Evolutionary conservation across 306 rosid species (phyloP).

Genomic region (Glycine soja): DNA sequence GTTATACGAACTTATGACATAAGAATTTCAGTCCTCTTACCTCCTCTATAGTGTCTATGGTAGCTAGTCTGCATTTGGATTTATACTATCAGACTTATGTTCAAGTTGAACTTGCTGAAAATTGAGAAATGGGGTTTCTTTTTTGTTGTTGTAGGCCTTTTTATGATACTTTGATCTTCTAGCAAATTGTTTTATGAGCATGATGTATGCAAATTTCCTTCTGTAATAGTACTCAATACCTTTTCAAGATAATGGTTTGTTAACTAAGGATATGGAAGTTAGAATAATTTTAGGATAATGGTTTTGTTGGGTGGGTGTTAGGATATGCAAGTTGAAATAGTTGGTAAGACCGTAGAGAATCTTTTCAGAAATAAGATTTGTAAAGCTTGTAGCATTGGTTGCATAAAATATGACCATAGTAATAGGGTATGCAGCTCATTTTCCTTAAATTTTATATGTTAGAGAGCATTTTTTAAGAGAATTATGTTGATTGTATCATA

Average conservation of each 20-base stretch:
- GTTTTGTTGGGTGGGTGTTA: constrained; percentile 1
- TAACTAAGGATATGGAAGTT: neutral
- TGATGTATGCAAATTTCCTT: neutral
- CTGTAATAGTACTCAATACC: neutral
- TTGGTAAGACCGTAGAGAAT: neutral
- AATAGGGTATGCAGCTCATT: neutral
- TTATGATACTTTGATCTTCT: constrained; percentile 6
- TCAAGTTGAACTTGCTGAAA: constrained; percentile 3
- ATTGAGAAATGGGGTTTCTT: neutral
- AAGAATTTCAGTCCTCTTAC: neutral
- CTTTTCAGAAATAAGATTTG: neutral
- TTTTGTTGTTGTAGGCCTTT: neutral
- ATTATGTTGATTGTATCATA: neutral
- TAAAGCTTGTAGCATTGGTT: neutral
- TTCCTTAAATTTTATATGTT: constrained; percentile 9
- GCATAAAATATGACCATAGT: neutral
- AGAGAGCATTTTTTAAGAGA: neutral
- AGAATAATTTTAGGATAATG: constrained; percentile 9
- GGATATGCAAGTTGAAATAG: neutral
- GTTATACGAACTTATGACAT: neutral
- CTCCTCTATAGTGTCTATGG: constrained; percentile 5
- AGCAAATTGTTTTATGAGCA: constrained; percentile 2
- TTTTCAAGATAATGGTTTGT: neutral
- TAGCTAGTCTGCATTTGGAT: neutral
- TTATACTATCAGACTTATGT: neutral